Conservation (phyloP, 176 grass and related monocot species). For the bread wheat (Triticum aestivum) region DNA sequence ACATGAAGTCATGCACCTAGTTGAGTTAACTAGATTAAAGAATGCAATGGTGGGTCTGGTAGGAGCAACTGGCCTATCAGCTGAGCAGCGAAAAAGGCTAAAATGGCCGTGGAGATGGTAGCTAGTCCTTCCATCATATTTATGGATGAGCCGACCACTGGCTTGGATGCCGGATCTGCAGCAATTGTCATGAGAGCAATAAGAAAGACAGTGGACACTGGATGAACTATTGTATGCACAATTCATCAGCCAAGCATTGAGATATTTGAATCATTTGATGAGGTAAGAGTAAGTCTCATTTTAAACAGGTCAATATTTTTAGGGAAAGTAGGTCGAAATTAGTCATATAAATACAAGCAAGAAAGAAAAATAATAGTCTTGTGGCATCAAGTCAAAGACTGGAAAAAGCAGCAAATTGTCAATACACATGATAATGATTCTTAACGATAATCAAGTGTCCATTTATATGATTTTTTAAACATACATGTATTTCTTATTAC, state of each 20-base stretch:
- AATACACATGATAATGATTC: background rate
- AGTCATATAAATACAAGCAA: background rate
- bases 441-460: background rate
- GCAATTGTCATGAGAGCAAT: conserved; percentile 87
- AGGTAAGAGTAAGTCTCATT: conserved; percentile 38
- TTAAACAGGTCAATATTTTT: background rate
- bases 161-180: conserved; percentile 76
- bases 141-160: conserved; percentile 87
- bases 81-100: conserved; percentile 72
- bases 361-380: background rate
- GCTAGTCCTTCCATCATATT: conserved; percentile 85
- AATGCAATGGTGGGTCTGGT: conserved; percentile 68
- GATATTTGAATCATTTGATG: conserved; percentile 95
- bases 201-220: conserved; percentile 78
- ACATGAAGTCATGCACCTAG: conserved; percentile 69
- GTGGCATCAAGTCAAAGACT: background rate
- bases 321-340: background rate
- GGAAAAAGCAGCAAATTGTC: background rate
- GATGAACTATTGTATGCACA: conserved; percentile 76
- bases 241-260: conserved; percentile 92
- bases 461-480: background rate
- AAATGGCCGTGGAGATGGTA: conserved; percentile 79
- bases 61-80: conserved; percentile 60
- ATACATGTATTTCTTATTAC: background rate
- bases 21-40: conserved; percentile 62